phyloP scores from a whole-genome alignment of 257 asterid genomes.

The Knoxia roxburghii region DNA sequence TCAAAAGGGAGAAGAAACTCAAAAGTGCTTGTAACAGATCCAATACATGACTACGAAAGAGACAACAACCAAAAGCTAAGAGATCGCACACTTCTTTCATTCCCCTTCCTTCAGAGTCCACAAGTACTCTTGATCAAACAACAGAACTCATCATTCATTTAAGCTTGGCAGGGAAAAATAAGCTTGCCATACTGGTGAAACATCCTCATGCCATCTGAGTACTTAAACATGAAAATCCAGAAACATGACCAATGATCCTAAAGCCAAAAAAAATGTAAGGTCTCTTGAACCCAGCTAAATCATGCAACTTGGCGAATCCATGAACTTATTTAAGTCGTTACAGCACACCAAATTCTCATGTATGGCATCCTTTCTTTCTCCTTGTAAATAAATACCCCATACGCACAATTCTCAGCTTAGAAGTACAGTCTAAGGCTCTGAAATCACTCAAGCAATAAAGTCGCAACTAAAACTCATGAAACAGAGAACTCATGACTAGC shows the following conservation, averaged over 20 bases:
- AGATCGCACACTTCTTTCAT: conserved; percentile 5
- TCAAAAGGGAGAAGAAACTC: background rate
- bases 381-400: background rate
- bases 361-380: background rate
- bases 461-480: conserved; percentile 8
- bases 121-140: background rate
- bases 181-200: conserved; percentile 4
- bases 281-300: conserved; percentile 23
- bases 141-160: background rate
- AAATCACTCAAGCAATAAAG: conserved; percentile 14
- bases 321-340: background rate
- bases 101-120: conserved; percentile 8
- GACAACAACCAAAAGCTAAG: conserved; percentile 5
- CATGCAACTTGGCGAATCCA: conserved; percentile 1
- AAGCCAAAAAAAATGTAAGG: conserved; percentile 1
- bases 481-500: conserved; percentile 20
- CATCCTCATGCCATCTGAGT: background rate
- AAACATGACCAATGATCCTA: background rate
- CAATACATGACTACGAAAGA: conserved; percentile 8
- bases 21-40: conserved; percentile 1
- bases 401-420: background rate
- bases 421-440: conserved; percentile 3
- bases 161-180: conserved; percentile 1
- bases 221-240: background rate
- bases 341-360: background rate